phyloP scores from a whole-genome alignment of 2,329 filamentous ascomycete species.

The Fusarium avenaceum region DNA sequence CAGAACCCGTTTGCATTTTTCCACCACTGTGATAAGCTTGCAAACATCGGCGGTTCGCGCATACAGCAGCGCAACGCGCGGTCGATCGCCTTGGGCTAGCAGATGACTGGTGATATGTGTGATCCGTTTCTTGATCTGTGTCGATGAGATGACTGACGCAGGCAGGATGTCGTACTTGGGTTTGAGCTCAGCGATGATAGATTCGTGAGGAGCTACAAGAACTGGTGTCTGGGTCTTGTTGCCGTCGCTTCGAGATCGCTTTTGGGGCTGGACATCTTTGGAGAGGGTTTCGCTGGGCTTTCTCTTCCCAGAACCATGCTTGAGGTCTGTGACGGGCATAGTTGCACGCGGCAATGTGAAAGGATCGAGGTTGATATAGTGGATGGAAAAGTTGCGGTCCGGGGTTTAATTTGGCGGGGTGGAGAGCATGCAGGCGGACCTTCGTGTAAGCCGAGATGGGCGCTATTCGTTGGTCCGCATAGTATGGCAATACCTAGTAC shows the following conservation, averaged over 20 bases:
- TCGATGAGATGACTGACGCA: constrained; percentile 70
- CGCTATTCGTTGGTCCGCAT: not conserved
- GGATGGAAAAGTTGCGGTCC: constrained; percentile 42
- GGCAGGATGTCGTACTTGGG: constrained; percentile 64
- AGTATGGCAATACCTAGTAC: not conserved
- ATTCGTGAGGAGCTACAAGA: constrained; percentile 57
- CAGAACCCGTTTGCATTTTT: constrained; percentile 73
- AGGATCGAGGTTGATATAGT: constrained; percentile 18
- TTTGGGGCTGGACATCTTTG: constrained; percentile 4
- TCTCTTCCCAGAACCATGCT: constrained; percentile 37
- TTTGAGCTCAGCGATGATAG: constrained; percentile 60
- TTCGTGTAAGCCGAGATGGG: constrained; percentile 7
- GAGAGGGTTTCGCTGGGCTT: constrained; percentile 23
- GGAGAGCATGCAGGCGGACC: constrained; percentile 18
- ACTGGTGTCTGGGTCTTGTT: constrained; percentile 27
- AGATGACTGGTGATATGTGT: constrained; percentile 61
- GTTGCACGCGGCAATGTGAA: constrained; percentile 20
- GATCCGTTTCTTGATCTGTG: constrained; percentile 70
- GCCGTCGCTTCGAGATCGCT: constrained; percentile 14
- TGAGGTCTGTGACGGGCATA: constrained; percentile 32
- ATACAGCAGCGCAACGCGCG: constrained; percentile 62
- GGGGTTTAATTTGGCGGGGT: constrained; percentile 37
- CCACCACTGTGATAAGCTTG: constrained; percentile 77
- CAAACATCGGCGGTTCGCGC: constrained; percentile 65
- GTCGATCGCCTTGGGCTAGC: constrained; percentile 44